phyloP scores from a whole-genome alignment of 1,284 basidiomycete genomes.

The Moniliella sp. region DNA sequence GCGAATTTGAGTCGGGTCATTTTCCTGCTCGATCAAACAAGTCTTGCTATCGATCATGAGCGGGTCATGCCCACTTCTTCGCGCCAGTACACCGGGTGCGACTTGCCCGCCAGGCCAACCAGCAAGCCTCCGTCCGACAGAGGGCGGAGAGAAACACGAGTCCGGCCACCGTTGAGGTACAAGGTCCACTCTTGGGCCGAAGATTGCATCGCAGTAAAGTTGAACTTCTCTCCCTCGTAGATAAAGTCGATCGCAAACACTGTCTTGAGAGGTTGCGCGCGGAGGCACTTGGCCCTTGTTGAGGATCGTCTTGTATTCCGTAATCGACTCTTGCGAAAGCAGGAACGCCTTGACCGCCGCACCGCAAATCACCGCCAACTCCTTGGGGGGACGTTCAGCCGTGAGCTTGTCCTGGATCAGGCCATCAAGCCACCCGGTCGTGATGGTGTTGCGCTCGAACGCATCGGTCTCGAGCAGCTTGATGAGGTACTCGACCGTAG shows the following conservation, averaged over 20 bases:
- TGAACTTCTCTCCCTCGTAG: constrained; percentile 85
- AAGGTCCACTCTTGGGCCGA: constrained; percentile 73
- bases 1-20: constrained; percentile 88
- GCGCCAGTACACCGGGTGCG: constrained; percentile 94
- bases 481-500: constrained; percentile 82
- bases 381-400: constrained; percentile 77
- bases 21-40: constrained; percentile 94
- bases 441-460: constrained; percentile 90
- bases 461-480: constrained; percentile 87
- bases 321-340: constrained; percentile 65
- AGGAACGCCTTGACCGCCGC: constrained; percentile 81
- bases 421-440: constrained; percentile 93
- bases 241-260: constrained; percentile 84
- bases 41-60: constrained; percentile 85
- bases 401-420: constrained; percentile 86
- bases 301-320: constrained; percentile 79
- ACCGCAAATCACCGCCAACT: constrained; percentile 81
- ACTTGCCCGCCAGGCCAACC: constrained; percentile 70
- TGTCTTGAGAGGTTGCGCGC: constrained; percentile 77
- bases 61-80: constrained; percentile 66
- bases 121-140: constrained; percentile 87
- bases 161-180: constrained; percentile 68
- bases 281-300: constrained; percentile 95
- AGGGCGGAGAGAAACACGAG: constrained; percentile 39
- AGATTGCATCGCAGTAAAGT: constrained; percentile 80